Conservation (phyloP, 345 rosid species). For the Lumnitzera littorea region DNA sequence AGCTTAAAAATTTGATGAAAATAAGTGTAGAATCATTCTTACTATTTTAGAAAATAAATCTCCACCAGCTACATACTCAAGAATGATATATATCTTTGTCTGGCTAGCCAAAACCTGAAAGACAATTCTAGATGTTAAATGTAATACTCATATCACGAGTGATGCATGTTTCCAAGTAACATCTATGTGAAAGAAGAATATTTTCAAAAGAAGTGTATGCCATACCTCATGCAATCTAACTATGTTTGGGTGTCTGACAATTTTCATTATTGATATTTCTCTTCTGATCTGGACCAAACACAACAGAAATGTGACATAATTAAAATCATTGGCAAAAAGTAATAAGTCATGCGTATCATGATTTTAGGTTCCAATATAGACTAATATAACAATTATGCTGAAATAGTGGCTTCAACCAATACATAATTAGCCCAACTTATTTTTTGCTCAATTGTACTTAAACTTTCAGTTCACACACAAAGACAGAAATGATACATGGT, state of each 20-base stretch:
- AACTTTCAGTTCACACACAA: too few species aligned
- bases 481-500: too few species aligned
- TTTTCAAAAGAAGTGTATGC: background rate
- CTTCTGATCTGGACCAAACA: conserved; percentile 52
- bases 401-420: too few species aligned
- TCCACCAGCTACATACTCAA: conserved; percentile 92
- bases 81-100: conserved; percentile 70
- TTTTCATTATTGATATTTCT: conserved; percentile 91
- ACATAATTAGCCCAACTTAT: too few species aligned
- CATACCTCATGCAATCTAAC: conserved; percentile 78
- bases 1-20: background rate
- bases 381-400: too few species aligned
- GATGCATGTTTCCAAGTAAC: background rate
- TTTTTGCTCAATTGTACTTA: too few species aligned
- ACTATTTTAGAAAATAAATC: conserved; percentile 83
- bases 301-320: background rate
- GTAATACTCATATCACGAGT: conserved; percentile 1
- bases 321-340: conserved; percentile 1
- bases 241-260: conserved; percentile 79
- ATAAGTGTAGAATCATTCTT: conserved; percentile 18
- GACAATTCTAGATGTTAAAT: background rate
- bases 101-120: conserved; percentile 73
- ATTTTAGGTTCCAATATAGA: too few species aligned
- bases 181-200: background rate
- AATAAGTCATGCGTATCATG: background rate